Base-by-base conservation (phyloP, 495 filamentous ascomycete genomes). In the Xylaria bambusicola region DNA sequence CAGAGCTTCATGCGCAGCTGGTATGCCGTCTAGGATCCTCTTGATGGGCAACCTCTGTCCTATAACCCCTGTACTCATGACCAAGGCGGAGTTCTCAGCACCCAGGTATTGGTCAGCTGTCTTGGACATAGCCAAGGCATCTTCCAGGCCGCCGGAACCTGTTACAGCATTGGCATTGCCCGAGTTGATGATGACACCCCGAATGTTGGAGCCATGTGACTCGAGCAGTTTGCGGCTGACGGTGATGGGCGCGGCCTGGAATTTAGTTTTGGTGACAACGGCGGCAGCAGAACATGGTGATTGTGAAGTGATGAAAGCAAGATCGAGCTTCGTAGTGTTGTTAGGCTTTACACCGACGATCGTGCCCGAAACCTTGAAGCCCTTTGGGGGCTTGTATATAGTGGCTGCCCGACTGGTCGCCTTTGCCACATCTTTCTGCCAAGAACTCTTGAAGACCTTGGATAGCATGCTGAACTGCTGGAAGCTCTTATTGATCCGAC, bases 61-160 rank as follows among this genome's bases (percentile, higher is more conserved):
- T 70, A 99, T 99, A 13, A 99, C 94, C 48, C 94, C 95, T 9
- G 94, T 99, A 72, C 90, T 95, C 95, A 98, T 97, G 50, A 98
- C 92, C 41, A 99, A 77, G 6, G 90, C 91, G 60, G 85, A 85
- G 46, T 84, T 81, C 35, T 83, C 78, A 54, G 82, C 79, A 33
- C 85, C 86, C 21, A 88, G 80, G 66, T 81, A 86, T 65, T 83
- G 77, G 68, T 97, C 92, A 3, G 92, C 89, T 51, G 82, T 85
- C 61, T 76, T 74, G 0, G 84, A 91, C 95, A 99, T 98, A 53
- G 77, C 80, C 46, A 81, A 73, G 12, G 95, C 94, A 82, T 98
- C 93, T 67, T 96, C 89, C 62, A 96, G 73, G 2, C 94, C 94
- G 23, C 88, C 88, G 71, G 89, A 93, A 38, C 94, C 94, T 2